A percentile compares a stretch with the other conserved stretches of the same genome.
phyloP scores from a whole-genome alignment of 2,329 filamentous ascomycete species.

The Alternaria ethzedia region DNA sequence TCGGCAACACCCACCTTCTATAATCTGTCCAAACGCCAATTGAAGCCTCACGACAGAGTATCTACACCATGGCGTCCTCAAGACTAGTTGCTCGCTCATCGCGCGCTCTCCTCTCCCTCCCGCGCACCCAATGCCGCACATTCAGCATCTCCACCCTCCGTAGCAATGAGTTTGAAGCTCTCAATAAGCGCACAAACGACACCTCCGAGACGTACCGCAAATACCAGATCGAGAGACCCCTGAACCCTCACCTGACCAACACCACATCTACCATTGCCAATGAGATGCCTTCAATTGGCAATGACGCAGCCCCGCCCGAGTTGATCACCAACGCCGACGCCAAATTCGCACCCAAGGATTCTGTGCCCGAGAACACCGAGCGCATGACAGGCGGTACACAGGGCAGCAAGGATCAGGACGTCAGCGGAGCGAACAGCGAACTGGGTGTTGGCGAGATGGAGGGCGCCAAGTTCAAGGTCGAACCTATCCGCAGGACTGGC shows the following conservation, averaged over 20 bases:
- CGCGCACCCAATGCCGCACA: slow-evolving; percentile 43
- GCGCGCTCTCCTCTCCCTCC: slow-evolving; percentile 48
- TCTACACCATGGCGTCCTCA: slow-evolving; percentile 53
- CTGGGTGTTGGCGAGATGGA: slow-evolving; percentile 42
- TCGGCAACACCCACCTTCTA: slow-evolving; percentile 23
- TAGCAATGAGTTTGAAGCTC: slow-evolving; percentile 47
- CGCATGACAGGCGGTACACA: slow-evolving; percentile 70
- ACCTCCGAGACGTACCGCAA: slow-evolving; percentile 62
- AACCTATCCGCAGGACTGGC: slow-evolving; percentile 83
- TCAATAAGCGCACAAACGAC: slow-evolving; percentile 60
- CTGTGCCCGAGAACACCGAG: slow-evolving; percentile 67
- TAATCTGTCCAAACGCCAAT: slow-evolving; percentile 17
- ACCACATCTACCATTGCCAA: slow-evolving; percentile 69
- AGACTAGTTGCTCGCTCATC: slow-evolving; percentile 55
- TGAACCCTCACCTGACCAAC: slow-evolving; percentile 69
- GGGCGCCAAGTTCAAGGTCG: slow-evolving; percentile 75
- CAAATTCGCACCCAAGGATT: slow-evolving; percentile 65
- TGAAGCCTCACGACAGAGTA: slow-evolving; percentile 15
- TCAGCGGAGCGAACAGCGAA: slow-evolving; percentile 35
- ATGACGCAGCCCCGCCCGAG: slow-evolving; percentile 65
- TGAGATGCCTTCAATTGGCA: slow-evolving; percentile 66
- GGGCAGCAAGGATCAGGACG: slow-evolving; percentile 50
- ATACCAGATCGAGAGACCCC: slow-evolving; percentile 62
- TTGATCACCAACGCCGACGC: slow-evolving; percentile 63
- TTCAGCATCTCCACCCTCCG: slow-evolving; percentile 48